Conservation (phyloP, 805 yeast species). For the Sugiyamaella floridensis region DNA sequence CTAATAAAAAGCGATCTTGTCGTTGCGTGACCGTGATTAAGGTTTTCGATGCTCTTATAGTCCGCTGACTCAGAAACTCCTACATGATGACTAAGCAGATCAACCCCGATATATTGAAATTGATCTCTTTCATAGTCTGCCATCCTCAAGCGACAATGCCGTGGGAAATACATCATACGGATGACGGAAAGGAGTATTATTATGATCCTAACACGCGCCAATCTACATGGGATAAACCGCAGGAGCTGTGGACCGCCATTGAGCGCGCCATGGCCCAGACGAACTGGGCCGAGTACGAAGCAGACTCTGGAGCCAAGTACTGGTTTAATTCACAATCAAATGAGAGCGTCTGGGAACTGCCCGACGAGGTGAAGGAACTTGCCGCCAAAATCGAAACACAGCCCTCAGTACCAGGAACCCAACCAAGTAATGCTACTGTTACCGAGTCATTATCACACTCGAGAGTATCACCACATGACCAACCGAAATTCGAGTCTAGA, state of each 20-base stretch:
- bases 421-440: background rate
- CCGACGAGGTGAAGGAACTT: conserved; percentile 40
- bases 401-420: background rate
- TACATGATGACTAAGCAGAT: background rate
- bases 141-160: conserved; percentile 8
- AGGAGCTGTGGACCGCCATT: conserved; percentile 34
- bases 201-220: conserved; percentile 57
- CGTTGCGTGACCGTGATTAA: no score
- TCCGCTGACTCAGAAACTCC: no score
- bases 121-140: background rate
- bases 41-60: no score
- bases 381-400: conserved; percentile 11
- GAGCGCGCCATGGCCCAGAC: conserved; percentile 42
- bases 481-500: background rate
- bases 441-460: background rate
- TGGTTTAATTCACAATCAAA: conserved; percentile 60
- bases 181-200: conserved; percentile 64
- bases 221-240: conserved; percentile 80
- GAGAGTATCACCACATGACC: background rate
- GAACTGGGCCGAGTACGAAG: conserved; percentile 46
- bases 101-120: background rate
- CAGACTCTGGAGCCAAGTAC: conserved; percentile 56
- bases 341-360: conserved; percentile 78
- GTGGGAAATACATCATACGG: conserved; percentile 64
- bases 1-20: no score